Evolutionary conservation across 345 rosid species (phyloP).

Genomic region (Passiflora organensis): DNA sequence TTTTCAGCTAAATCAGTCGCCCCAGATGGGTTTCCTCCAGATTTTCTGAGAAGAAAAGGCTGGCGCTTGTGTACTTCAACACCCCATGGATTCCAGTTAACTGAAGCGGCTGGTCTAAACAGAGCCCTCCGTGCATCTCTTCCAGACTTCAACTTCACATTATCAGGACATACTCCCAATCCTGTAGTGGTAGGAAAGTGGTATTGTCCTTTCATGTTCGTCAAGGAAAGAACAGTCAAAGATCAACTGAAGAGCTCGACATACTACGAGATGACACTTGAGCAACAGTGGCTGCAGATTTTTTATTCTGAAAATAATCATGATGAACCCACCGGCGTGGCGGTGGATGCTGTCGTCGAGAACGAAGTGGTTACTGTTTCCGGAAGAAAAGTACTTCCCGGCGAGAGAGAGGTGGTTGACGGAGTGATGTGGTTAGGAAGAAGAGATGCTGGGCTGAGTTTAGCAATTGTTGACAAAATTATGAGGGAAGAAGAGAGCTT

Average conservation of each 20-base stretch:
- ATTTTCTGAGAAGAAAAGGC: slow-evolving; percentile 15
- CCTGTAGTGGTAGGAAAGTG: slow-evolving; percentile 19
- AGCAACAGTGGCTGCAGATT: slow-evolving; percentile 17
- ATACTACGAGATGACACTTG: slow-evolving; percentile 14
- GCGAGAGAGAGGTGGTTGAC: not conserved
- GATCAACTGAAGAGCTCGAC: slow-evolving; percentile 13
- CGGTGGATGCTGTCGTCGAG: slow-evolving; percentile 8
- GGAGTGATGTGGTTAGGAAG: slow-evolving; percentile 13
- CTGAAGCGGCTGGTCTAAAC: slow-evolving; percentile 20
- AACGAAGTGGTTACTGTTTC: not conserved
- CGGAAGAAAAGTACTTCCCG: not conserved
- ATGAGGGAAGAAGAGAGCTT: slow-evolving; percentile 9
- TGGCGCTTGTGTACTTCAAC: slow-evolving; percentile 11
- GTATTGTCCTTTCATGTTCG: slow-evolving; percentile 22
- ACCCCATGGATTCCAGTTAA: slow-evolving; percentile 1
- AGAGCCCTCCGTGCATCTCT: slow-evolving; percentile 5
- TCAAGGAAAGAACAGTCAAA: slow-evolving; percentile 7
- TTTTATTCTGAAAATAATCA: not conserved
- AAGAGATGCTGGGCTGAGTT: not conserved
- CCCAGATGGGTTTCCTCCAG: slow-evolving; percentile 14
- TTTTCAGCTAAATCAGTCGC: slow-evolving; percentile 8
- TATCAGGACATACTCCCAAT: not conserved
- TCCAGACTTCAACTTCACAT: slow-evolving; percentile 11
- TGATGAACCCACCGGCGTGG: not conserved
- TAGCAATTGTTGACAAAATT: slow-evolving; percentile 16